Evolutionary conservation across 2,329 filamentous ascomycete species (phyloP).

Genomic region (Neoascochyta sp.): DNA sequence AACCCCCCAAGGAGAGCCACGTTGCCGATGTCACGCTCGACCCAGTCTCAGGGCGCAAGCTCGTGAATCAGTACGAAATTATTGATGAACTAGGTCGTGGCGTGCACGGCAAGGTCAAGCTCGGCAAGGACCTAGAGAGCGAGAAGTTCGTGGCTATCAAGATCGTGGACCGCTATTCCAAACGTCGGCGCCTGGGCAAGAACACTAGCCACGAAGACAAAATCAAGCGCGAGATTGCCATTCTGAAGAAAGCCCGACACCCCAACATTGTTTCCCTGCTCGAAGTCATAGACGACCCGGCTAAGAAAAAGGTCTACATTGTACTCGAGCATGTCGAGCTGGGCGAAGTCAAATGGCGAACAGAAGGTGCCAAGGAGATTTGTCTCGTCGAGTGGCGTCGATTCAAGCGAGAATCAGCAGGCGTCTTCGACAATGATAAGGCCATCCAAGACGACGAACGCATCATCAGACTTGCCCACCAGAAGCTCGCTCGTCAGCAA

Average conservation of each 20-base stretch:
- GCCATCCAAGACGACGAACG: constrained; percentile 44
- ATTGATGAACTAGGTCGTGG: constrained; percentile 94
- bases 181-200: constrained; percentile 82
- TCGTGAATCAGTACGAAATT: constrained; percentile 97
- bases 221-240: constrained; percentile 94
- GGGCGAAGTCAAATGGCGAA: constrained; percentile 91
- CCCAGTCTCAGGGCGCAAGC: constrained; percentile 82
- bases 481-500: constrained; percentile 45
- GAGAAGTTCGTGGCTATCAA: constrained; percentile 90
- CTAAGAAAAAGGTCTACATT: constrained; percentile 96
- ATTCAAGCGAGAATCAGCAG: constrained; percentile 66
- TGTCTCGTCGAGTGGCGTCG: constrained; percentile 77
- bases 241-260: constrained; percentile 95
- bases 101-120: constrained; percentile 95
- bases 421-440: constrained; percentile 43
- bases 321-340: constrained; percentile 92
- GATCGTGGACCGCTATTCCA: constrained; percentile 94
- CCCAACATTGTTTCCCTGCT: constrained; percentile 94
- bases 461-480: constrained; percentile 36
- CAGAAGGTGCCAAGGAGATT: constrained; percentile 79
- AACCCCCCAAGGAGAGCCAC: constrained; percentile 65
- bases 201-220: constrained; percentile 70
- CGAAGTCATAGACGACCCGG: constrained; percentile 96
- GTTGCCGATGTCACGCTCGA: constrained; percentile 89
- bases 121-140: constrained; percentile 75